These are phyloP conservation scores for Phialocephala sp. DNA, from an alignment of 2,329 filamentous ascomycete genomes.

Conservation along the genomic window DNA sequence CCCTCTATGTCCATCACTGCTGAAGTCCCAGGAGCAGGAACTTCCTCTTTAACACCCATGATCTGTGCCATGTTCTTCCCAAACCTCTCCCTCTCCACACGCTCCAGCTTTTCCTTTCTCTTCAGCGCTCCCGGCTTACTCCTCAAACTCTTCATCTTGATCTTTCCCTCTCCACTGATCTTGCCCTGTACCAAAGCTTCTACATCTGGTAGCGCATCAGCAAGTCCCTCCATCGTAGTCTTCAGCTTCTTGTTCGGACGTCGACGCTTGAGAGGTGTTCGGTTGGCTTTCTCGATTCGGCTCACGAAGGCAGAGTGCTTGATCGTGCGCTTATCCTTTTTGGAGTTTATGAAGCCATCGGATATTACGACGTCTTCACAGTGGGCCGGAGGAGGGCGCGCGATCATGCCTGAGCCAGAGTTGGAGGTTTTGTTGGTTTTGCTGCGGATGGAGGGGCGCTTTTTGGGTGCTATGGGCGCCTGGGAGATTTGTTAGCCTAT, in stretches of 20 bases:
- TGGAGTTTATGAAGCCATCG: constrained; percentile 70
- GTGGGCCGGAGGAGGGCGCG: constrained; percentile 36
- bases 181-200: constrained; percentile 47
- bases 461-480: constrained; percentile 54
- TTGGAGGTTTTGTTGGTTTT: constrained; percentile 58
- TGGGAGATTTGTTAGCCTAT: constrained; percentile 38
- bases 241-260: constrained; percentile 79
- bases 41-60: constrained; percentile 22
- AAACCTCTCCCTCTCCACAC: constrained; percentile 83
- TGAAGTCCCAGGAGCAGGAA: not conserved
- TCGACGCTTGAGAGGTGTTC: constrained; percentile 65
- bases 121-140: constrained; percentile 81
- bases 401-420: constrained; percentile 50
- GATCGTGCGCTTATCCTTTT: constrained; percentile 82
- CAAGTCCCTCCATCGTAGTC: constrained; percentile 75
- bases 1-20: constrained; percentile 28
- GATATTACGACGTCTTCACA: constrained; percentile 56
- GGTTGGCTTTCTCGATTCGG: constrained; percentile 69
- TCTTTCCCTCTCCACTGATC: constrained; percentile 55
- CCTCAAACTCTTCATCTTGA: constrained; percentile 76
- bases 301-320: constrained; percentile 82
- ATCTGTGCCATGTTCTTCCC: constrained; percentile 81
- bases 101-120: constrained; percentile 80
- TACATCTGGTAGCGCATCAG: constrained; percentile 74
- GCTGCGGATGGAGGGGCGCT: constrained; percentile 61